phyloP scores from a whole-genome alignment of 257 asterid species.

The Solanum infundibuliforme region DNA sequence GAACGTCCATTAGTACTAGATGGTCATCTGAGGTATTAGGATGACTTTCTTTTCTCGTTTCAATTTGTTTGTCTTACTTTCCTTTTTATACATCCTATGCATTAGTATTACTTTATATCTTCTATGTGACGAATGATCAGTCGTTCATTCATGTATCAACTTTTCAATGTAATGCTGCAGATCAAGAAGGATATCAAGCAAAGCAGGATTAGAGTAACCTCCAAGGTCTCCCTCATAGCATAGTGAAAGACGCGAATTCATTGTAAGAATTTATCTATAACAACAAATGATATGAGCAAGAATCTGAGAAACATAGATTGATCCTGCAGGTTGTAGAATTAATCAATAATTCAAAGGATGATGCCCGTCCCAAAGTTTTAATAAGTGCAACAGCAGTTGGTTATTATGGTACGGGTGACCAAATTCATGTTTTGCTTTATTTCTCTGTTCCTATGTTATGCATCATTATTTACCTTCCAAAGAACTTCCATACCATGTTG shows the following conservation, averaged over 20 bases:
- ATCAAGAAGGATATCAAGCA: conserved; percentile 84
- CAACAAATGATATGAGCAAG: not conserved
- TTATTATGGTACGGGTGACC: conserved; percentile 61
- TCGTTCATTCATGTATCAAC: not conserved
- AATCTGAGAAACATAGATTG: not conserved
- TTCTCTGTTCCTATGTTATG: not conserved
- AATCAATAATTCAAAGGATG: conserved; percentile 45
- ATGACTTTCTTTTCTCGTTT: not conserved
- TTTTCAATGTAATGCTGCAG: conserved; percentile 32
- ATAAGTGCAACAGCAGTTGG: conserved; percentile 92
- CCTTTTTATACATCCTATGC: not conserved
- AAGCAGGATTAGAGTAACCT: conserved; percentile 76
- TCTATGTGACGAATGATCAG: not conserved
- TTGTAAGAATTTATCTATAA: not conserved
- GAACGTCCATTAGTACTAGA: conserved; percentile 81
- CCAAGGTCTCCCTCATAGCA: conserved; percentile 38
- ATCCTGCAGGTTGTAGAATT: conserved; percentile 54
- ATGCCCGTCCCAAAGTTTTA: conserved; percentile 63
- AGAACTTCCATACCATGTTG: not conserved
- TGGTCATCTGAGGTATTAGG: conserved; percentile 76
- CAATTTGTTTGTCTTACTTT: not conserved
- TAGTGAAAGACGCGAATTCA: not conserved
- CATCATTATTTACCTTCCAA: not conserved
- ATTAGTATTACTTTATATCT: not conserved
- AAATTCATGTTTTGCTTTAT: not conserved